Percentiles rank a stretch among this genome's conserved stretches.
Conservation (phyloP, 2,329 filamentous ascomycete species). For the Diaporthe longicolla region DNA sequence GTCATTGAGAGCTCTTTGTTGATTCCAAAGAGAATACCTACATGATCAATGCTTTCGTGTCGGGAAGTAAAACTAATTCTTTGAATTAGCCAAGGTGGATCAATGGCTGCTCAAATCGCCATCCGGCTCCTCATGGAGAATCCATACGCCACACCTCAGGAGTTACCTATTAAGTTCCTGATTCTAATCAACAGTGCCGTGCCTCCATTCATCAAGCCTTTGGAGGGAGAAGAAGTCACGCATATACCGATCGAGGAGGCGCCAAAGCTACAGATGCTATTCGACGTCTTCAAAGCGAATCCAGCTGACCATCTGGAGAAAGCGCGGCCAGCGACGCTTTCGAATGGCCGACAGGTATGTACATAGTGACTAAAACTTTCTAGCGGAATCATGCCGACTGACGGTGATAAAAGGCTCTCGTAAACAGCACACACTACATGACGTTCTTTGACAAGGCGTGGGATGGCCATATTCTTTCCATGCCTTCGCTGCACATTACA, state of each 20-base stretch:
- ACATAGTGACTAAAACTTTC: background rate
- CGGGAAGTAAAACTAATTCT: background rate
- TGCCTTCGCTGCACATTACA: constrained; percentile 39
- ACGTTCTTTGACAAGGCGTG: constrained; percentile 38
- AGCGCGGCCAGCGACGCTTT: constrained; percentile 36
- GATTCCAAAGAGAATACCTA: background rate
- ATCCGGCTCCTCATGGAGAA: constrained; percentile 38
- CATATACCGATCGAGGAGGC: constrained; percentile 39
- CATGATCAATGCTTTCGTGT: background rate
- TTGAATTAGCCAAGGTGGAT: constrained; percentile 37
- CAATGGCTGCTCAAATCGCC: constrained; percentile 40
- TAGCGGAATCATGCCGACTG: background rate
- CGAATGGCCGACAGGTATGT: constrained; percentile 39
- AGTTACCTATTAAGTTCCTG: constrained; percentile 41
- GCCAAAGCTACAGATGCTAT: constrained; percentile 32
- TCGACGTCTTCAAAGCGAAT: constrained; percentile 41
- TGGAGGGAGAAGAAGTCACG: constrained; percentile 36
- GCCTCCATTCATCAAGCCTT: constrained; percentile 38
- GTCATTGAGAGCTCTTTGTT: constrained; percentile 4
- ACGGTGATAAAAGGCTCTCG: constrained; percentile 25
- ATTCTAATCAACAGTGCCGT: constrained; percentile 40
- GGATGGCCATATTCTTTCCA: constrained; percentile 39
- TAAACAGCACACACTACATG: constrained; percentile 39
- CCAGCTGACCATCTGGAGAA: constrained; percentile 34
- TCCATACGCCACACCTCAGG: constrained; percentile 40